These are phyloP conservation scores for Taiozyma sp. DNA, from an alignment of 1,139 yeast species.

Conservation along the genomic window DNA sequence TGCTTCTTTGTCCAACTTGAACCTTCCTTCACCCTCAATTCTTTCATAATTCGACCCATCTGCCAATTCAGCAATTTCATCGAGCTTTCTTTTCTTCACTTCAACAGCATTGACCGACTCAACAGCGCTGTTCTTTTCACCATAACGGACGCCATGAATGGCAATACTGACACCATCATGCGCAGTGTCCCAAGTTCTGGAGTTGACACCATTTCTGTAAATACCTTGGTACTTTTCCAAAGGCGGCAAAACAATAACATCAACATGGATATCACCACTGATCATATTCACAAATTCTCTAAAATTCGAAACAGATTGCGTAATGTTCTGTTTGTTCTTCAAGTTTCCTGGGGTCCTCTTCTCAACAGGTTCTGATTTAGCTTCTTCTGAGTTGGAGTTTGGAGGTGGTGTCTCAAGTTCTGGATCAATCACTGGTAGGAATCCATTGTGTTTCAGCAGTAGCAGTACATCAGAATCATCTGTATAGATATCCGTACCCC, in stretches of 20 bases:
- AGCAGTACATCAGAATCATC: constrained; percentile 88
- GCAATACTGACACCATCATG: constrained; percentile 73
- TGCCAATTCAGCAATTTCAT: constrained; percentile 9
- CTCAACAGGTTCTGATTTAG: constrained; percentile 10
- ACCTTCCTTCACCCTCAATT: constrained; percentile 5
- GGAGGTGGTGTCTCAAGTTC: constrained; percentile 20
- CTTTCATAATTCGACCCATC: constrained; percentile 4
- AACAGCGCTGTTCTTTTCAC: constrained; percentile 23
- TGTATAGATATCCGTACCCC: constrained; percentile 94
- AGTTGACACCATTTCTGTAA: constrained; percentile 62
- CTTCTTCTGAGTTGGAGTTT: constrained; percentile 4
- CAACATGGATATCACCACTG: constrained; percentile 58
- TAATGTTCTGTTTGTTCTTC: constrained; percentile 26
- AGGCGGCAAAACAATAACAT: constrained; percentile 66
- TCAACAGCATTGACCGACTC: constrained; percentile 14
- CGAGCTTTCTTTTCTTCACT: constrained; percentile 16
- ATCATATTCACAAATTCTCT: constrained; percentile 23
- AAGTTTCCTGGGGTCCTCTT: constrained; percentile 32
- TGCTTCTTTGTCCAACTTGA: constrained; percentile 19
- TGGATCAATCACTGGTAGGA: constrained; percentile 41
- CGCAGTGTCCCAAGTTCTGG: constrained; percentile 63
- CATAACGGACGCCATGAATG: constrained; percentile 44
- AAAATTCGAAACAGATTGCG: constrained; percentile 26
- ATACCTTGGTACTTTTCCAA: constrained; percentile 58
- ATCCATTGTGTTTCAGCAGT: constrained; percentile 71